Evolutionary conservation across 371 early-diverging fungal genomes (phyloP), one percentile per base, ranked within the genome.

Genomic region (Massospora cicadina): DNA sequence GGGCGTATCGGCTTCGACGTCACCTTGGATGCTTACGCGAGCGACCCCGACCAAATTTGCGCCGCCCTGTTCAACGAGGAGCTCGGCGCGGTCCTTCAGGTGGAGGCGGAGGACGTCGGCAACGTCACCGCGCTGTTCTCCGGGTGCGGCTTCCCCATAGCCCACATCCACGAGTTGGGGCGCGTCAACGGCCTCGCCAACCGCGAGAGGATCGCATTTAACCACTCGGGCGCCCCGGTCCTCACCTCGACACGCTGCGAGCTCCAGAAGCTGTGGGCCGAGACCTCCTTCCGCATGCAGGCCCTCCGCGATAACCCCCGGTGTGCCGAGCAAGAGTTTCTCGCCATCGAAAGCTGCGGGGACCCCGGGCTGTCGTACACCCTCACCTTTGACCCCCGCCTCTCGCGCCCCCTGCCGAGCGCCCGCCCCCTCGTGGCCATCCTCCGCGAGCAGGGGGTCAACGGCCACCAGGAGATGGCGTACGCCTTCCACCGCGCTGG

Each of bases 401-500:
- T 79, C 32, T 79, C 83, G 57, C 55, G 74, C 53, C 21, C 70
- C 33, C 53, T 65, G n/a, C 67, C 65, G 24, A 27, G 64, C 55
- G 56, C 72, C 3, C 78, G 82, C 3, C 95, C 95, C 65, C 81
- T 81, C 68, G 95, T 97, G 21, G 95, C 92, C 3, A 84, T 97
- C 54, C 75, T 97, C 59, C 87, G 98, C 68, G 96, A 97, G 75
- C 95, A 97, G 77, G 98, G 96, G 67, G 91, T 96, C 33, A 96
- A 95, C 75, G 87, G 90, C 27, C 90, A 90, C 66, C 81, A 83
- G 28, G 98, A 97, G 74, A 87, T 94, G 86, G 95, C 95, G 0
- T 89, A 80, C 68, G 86, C 93, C 1, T 95, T 97, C 83, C 78
- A 91, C 71, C 73, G 80, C 56, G 90, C 95, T 25, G 96, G 96